These are phyloP conservation scores for Pleurotus citrinopileatus DNA, from an alignment of 768 basidiomycete genomes.

Conservation along the genomic window DNA sequence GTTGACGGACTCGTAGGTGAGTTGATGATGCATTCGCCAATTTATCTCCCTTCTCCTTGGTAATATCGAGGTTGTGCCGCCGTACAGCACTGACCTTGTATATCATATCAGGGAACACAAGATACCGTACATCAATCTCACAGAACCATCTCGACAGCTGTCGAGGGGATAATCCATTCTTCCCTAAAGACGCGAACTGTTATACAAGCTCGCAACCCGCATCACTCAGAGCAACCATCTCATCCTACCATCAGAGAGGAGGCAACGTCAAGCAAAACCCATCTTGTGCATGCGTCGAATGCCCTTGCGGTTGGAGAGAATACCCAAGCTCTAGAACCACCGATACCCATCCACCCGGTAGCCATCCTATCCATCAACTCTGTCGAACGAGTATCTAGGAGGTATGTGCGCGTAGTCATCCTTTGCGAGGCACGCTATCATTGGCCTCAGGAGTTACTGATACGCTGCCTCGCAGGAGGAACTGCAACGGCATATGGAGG, in stretches of 20 bases:
- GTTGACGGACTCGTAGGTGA: too few species aligned
- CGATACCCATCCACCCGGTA: too few species aligned
- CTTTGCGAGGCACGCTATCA: not conserved
- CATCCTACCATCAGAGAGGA: slow-evolving; percentile 1
- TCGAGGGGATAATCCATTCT: not conserved
- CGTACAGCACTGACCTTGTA: not conserved
- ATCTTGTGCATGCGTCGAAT: not conserved
- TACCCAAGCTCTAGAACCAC: not conserved
- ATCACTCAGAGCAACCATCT: not conserved
- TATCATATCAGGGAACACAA: not conserved
- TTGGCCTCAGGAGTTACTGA: not conserved
- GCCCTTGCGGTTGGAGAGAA: not conserved
- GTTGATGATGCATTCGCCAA: too few species aligned
- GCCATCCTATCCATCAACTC: not conserved
- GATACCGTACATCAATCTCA: slow-evolving; percentile 2
- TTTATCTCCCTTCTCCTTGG: not conserved
- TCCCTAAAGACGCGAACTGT: not conserved
- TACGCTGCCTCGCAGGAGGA: not conserved
- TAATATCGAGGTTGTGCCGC: not conserved
- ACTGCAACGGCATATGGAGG: not conserved
- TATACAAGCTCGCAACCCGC: not conserved
- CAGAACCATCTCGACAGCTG: slow-evolving; percentile 9
- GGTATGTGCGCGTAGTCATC: not conserved
- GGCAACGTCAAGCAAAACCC: not conserved
- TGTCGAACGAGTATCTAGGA: not conserved